Evolutionary conservation across 768 basidiomycete genomes (phyloP).

Genomic region (Cantharellus anzutake): DNA sequence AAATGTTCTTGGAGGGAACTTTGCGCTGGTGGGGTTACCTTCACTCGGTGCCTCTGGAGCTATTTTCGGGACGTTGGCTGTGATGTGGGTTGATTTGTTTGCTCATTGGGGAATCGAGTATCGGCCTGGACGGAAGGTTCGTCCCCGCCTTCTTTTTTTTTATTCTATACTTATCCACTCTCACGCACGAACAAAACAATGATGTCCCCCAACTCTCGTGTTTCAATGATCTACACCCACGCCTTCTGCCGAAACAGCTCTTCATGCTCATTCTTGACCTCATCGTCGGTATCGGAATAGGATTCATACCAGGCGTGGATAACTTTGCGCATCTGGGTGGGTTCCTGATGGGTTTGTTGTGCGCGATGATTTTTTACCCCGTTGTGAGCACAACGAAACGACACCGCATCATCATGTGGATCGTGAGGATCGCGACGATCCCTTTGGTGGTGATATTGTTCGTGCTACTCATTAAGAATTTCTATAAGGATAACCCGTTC

Average conservation of each 20-base stretch:
- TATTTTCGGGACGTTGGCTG: slow-evolving; percentile 72
- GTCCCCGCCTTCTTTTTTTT: neutral
- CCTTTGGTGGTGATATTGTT: slow-evolving; percentile 63
- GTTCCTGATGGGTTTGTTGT: slow-evolving; percentile 62
- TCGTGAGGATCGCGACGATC: slow-evolving; percentile 49
- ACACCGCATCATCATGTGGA: slow-evolving; percentile 55
- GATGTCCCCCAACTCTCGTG: neutral
- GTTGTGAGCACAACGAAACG: slow-evolving; percentile 65
- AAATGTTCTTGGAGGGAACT: slow-evolving; percentile 84
- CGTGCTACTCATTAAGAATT: slow-evolving; percentile 68
- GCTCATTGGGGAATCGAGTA: slow-evolving; percentile 87
- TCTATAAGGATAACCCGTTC: slow-evolving; percentile 76
- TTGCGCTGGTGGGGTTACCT: slow-evolving; percentile 71
- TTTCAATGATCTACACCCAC: neutral
- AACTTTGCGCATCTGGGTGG: slow-evolving; percentile 90
- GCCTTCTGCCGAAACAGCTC: slow-evolving; percentile 27
- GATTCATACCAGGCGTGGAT: slow-evolving; percentile 43
- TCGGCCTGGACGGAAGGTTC: slow-evolving; percentile 59
- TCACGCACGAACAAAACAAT: neutral
- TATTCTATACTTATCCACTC: neutral
- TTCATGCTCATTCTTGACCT: slow-evolving; percentile 74
- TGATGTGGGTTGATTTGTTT: slow-evolving; percentile 67
- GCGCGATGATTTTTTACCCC: slow-evolving; percentile 73
- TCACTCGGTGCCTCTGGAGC: slow-evolving; percentile 88
- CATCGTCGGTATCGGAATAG: slow-evolving; percentile 60